phyloP scores from a whole-genome alignment of 2,329 filamentous ascomycete genomes.

The Rutstroemia sydowiana region DNA sequence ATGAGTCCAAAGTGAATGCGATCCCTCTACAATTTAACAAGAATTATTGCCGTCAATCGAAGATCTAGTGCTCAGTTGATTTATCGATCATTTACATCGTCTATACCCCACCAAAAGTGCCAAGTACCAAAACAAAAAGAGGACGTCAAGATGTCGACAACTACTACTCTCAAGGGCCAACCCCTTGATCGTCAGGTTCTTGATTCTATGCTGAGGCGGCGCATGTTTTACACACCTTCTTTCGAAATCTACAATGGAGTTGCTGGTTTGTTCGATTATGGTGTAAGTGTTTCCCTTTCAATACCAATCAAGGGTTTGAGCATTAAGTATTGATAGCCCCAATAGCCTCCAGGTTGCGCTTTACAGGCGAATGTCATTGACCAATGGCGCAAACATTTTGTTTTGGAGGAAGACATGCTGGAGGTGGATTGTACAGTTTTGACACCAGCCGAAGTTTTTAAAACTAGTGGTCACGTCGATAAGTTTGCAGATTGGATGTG shows the following conservation, averaged over 20 bases:
- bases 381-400: conserved; percentile 67
- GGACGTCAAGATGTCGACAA: conserved; percentile 44
- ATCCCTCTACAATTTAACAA: conserved; percentile 32
- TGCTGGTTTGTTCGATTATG: conserved; percentile 67
- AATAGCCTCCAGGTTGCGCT: conserved; percentile 60
- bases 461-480: conserved; percentile 94
- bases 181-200: conserved; percentile 76
- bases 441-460: conserved; percentile 87
- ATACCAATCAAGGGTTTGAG: too few relatives aligned
- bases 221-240: conserved; percentile 89
- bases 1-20: conserved; percentile 32
- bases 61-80: conserved; percentile 15
- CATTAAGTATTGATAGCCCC: not conserved
- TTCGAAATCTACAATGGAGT: conserved; percentile 95
- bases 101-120: conserved; percentile 29
- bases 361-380: conserved; percentile 65
- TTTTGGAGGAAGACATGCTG: conserved; percentile 67
- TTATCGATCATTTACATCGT: conserved; percentile 35
- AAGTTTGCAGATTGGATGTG: conserved; percentile 97
- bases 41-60: conserved; percentile 24
- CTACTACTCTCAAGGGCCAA: conserved; percentile 81
- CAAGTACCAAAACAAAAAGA: conserved; percentile 15
- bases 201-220: conserved; percentile 78
- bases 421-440: conserved; percentile 81
- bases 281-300: too few relatives aligned